phyloP scores from a whole-genome alignment of 75 land plant genomes.

The Isoetes taiwanensis region DNA sequence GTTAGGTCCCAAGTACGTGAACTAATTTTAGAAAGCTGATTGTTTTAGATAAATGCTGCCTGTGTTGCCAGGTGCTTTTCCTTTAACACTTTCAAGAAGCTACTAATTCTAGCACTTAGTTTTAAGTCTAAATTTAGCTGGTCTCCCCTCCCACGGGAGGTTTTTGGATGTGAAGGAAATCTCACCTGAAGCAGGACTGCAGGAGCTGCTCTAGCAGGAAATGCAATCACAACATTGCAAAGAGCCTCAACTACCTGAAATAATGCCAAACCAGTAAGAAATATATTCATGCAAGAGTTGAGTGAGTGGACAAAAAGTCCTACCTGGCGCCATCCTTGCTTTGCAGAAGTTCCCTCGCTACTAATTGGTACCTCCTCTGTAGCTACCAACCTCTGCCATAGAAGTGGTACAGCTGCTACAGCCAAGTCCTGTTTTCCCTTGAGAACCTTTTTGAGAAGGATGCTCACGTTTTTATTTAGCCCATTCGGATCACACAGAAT shows the following conservation, averaged over 20 bases:
- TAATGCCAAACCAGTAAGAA: not conserved
- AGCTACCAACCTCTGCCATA: slow-evolving; percentile 70
- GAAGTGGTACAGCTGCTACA: slow-evolving; percentile 72
- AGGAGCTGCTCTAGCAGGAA: slow-evolving; percentile 62
- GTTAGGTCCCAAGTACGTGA: no score
- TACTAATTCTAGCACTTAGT: no score
- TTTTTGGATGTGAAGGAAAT: slow-evolving; percentile 2
- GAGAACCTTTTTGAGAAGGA: slow-evolving; percentile 48
- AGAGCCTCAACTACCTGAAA: slow-evolving; percentile 74
- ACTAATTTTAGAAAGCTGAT: no score
- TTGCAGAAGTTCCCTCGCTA: slow-evolving; percentile 80
- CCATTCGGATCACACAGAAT: slow-evolving; percentile 56
- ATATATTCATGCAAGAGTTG: not conserved
- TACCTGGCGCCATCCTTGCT: slow-evolving; percentile 95
- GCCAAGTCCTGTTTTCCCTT: slow-evolving; percentile 70
- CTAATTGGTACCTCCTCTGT: slow-evolving; percentile 55
- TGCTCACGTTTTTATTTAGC: slow-evolving; percentile 39
- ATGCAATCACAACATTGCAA: slow-evolving; percentile 68
- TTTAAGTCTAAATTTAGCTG: no score
- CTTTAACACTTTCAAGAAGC: no score
- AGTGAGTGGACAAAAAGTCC: not conserved
- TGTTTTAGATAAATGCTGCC: no score
- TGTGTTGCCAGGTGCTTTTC: no score
- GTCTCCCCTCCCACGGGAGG: no score
- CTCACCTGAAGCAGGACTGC: slow-evolving; percentile 73